Evolutionary conservation across 208 protist genomes (phyloP).

Genomic region (Vickermania ingenoplastis): DNA sequence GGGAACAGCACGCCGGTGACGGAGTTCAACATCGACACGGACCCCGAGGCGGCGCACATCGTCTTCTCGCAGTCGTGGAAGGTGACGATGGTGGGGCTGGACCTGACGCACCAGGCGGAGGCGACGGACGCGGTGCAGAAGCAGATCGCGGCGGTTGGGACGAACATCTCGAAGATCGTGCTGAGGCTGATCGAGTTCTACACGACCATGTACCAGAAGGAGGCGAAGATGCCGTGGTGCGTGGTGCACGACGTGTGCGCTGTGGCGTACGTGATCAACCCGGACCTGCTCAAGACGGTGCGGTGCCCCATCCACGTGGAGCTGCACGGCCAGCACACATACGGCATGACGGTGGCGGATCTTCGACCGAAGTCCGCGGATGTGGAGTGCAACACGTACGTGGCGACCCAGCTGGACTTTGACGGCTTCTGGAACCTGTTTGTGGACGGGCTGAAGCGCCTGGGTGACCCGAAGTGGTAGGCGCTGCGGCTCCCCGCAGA

Average conservation of each 20-base stretch:
- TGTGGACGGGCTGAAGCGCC: conserved; percentile 44
- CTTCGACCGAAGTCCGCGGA: conserved; percentile 17
- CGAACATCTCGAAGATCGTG: conserved; percentile 23
- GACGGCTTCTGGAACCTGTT: conserved; percentile 63
- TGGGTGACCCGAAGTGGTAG: conserved; percentile 22
- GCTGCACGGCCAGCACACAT: conserved; percentile 23
- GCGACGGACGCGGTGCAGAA: conserved; percentile 34
- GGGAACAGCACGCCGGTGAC: conserved; percentile 52
- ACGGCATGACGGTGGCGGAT: conserved; percentile 58
- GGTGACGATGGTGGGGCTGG: conserved; percentile 74
- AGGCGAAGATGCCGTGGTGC: conserved; percentile 10
- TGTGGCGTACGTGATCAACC: conserved; percentile 67
- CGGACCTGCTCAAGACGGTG: conserved; percentile 37
- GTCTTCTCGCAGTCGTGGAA: conserved; percentile 52
- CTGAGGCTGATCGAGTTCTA: conserved; percentile 46
- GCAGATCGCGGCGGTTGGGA: conserved; percentile 25
- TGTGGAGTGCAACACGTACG: conserved; percentile 40
- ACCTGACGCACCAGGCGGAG: conserved; percentile 73
- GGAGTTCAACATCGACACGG: conserved; percentile 73
- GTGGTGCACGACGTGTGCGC: conserved; percentile 72
- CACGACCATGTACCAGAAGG: conserved; percentile 26
- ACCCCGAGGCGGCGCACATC: conserved; percentile 72
- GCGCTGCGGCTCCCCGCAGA: not conserved
- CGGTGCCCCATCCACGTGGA: conserved; percentile 53
- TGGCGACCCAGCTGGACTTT: conserved; percentile 49